These are phyloP conservation scores for Plicaturopsis crispa DNA, from an alignment of 768 basidiomycete genomes.

Conservation along the genomic window DNA sequence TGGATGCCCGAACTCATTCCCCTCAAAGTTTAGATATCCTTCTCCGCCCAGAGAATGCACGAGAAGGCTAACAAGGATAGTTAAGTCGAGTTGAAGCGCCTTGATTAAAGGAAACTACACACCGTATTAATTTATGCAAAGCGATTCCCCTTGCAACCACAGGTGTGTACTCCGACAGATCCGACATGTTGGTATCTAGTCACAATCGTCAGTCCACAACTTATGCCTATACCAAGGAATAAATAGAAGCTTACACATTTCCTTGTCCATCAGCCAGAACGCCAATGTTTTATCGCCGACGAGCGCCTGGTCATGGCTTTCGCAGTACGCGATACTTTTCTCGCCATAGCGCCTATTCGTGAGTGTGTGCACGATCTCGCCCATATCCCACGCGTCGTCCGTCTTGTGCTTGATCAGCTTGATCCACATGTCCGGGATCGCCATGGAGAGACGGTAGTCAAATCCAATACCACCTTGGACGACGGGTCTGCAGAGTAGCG, in stretches of 20 bases:
- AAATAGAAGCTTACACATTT: slow-evolving; percentile 75
- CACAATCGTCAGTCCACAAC: too few relatives aligned
- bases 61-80: slow-evolving; percentile 48
- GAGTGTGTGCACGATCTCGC: slow-evolving; percentile 80
- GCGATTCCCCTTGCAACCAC: slow-evolving; percentile 84
- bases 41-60: slow-evolving; percentile 94
- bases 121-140: slow-evolving; percentile 98
- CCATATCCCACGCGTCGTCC: slow-evolving; percentile 87
- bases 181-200: too few relatives aligned
- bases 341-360: slow-evolving; percentile 86
- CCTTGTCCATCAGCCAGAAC: slow-evolving; percentile 99
- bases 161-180: slow-evolving; percentile 73
- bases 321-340: slow-evolving; percentile 88
- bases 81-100: slow-evolving; percentile 1
- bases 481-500: slow-evolving; percentile 79
- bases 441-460: slow-evolving; percentile 98
- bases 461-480: slow-evolving; percentile 87
- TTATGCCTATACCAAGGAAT: not conserved
- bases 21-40: slow-evolving; percentile 96
- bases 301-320: slow-evolving; percentile 96
- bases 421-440: slow-evolving; percentile 99
- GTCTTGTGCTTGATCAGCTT: slow-evolving; percentile 89
- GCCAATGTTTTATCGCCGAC: slow-evolving; percentile 99
- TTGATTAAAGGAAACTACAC: slow-evolving; percentile 9
- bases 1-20: slow-evolving; percentile 97